Evolutionary conservation across 768 basidiomycete genomes (phyloP).

Genomic region (Tricholoma terreum): DNA sequence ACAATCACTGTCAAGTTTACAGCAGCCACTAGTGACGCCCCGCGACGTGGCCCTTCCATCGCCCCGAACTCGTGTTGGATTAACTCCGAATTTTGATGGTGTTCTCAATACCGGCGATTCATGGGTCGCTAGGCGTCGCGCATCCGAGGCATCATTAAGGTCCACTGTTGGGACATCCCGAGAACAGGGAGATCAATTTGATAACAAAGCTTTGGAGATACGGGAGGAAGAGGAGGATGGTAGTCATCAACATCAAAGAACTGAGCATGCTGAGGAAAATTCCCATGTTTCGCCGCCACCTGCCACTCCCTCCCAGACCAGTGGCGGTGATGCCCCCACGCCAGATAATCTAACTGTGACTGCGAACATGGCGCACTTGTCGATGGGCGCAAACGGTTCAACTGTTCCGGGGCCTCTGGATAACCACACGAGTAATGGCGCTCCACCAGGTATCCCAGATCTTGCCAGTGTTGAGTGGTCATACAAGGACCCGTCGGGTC

Average conservation of each 20-base stretch:
- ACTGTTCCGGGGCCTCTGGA: conserved; percentile 13
- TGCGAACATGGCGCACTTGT: conserved; percentile 13
- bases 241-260: conserved; percentile 7
- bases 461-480: conserved; percentile 76
- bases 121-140: conserved; percentile 62
- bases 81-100: conserved; percentile 68
- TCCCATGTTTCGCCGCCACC: not conserved
- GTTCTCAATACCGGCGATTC: conserved; percentile 64
- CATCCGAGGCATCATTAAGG: conserved; percentile 55
- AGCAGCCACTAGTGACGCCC: conserved; percentile 51
- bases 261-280: conserved; percentile 4
- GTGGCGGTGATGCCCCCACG: not conserved
- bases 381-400: conserved; percentile 13
- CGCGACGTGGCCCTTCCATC: conserved; percentile 61
- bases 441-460: conserved; percentile 51
- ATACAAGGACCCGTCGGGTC: conserved; percentile 90
- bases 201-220: conserved; percentile 45
- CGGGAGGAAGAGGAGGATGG: conserved; percentile 59
- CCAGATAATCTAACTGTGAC: conserved; percentile 1
- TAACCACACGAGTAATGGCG: conserved; percentile 16
- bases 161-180: conserved; percentile 30
- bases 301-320: not conserved
- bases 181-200: conserved; percentile 38
- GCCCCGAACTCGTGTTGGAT: conserved; percentile 62
- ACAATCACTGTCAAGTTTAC: conserved; percentile 62